Base-by-base conservation (phyloP, 371 early-diverging fungal species). In the Saksenaea oblongispora region DNA sequence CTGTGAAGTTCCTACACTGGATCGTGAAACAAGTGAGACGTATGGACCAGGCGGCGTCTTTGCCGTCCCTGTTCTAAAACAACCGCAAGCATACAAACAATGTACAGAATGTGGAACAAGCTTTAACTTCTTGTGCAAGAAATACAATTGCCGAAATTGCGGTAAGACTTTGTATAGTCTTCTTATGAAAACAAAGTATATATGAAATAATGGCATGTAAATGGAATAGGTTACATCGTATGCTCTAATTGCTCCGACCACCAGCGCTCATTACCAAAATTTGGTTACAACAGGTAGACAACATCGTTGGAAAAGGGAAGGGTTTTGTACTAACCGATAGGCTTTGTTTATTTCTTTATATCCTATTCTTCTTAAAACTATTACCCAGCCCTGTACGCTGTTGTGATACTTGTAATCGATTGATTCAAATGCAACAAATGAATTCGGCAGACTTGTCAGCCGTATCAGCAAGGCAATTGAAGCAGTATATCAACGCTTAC, bases 141-240 rank as follows among this genome's bases (percentile, higher is more conserved):
- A 82, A 62, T 76, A 84, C 44, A 66, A 77, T 39, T 84, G 84
- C 62, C 54, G 69, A 53, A 75, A 80, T 35, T 84, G 84, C 59
- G 84, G 84, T 82, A 79, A 70, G 58, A 18, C 42, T 13, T 41
- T 8, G 42, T 56, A 24, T 56, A 18, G 28, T 37, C 15, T 56
- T 47, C 2, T 41, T 18, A 24, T 53, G 34, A 26, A 51, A 9
- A 60, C 42, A 8, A 60, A 58, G 39, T 17, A 58, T 11, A 24
- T 10, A 35, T 35, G 34, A 14, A n/a, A n/a, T 31, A 59, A 58
- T 39, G 18, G 17, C 34, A 37, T 14, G 36, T 44, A 8, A 24
- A 37, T 24, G 14, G n/a, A 47, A n/a, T 59, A 84, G 84, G 84
- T 9, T 64, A 62, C 57, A 75, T 82, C 15, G 73, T 73, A 44